Evolutionary conservation across 106 monocot genomes (phyloP), one percentile per base, ranked within the genome.

Genomic region (Cymbidium sinense): DNA sequence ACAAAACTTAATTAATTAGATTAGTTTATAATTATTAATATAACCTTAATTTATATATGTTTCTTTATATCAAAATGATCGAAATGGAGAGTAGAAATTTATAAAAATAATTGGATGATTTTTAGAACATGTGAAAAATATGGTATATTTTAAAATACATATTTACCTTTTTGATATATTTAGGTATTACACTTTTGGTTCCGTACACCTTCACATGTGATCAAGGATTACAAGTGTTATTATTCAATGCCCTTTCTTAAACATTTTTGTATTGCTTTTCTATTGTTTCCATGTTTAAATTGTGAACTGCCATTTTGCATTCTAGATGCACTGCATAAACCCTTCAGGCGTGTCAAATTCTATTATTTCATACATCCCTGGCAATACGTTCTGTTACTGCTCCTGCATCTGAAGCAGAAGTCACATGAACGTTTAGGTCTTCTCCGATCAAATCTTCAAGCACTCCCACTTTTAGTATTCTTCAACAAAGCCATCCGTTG

Each of bases 241-340:
- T 34, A 28, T 76, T 81, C 27, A 80, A 86, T 23, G 88, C 83
- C 70, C n/a, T n/a, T n/a, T n/a, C 85, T 75, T 52, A 93, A 41
- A 86, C 78, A 12, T n/a, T 20, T 30, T 93, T 81, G 52, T 86
- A 90, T 79, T 88, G 90, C 55, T 82, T 85, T 44, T 77, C 33
- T 41, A 90, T 83, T 9, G 86, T 90, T 71, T 90, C 90, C 64
- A 75, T 50, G 90, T 86, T 90, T 29, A 88, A 67, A 64, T 93
- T 83, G 75, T 93, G 84, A 12, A n/a, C n/a, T n/a, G n/a, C 80
- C 87, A 80, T 94, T 91, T 70, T 94, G 88, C 94, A 91, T 89
- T 88, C 89, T 89, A 28, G 89, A 70, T 34, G 89, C 73, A 47
- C 89, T 94, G 82, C 87, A 91, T 39, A 94, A 67, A 78, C 91